phyloP scores from a whole-genome alignment of 108 stramenopile genomes.

The Aurantiochytrium sp. region DNA sequence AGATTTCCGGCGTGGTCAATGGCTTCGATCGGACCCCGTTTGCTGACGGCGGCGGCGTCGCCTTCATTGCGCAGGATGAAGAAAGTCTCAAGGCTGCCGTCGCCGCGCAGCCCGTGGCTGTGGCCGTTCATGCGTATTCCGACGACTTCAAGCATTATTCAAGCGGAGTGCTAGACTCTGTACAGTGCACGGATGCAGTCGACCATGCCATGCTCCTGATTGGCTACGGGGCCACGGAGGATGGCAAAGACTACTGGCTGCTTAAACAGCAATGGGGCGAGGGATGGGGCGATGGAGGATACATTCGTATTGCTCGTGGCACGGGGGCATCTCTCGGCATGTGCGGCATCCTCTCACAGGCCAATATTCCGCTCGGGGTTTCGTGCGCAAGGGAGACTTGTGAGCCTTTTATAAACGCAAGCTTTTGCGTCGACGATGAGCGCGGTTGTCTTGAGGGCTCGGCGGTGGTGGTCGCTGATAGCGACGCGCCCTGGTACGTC shows the following conservation, averaged over 20 bases:
- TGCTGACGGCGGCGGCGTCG: not conserved
- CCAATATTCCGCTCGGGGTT: not conserved
- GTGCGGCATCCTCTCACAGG: not conserved
- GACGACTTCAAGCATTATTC: slow-evolving; percentile 32
- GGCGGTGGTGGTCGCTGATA: not conserved
- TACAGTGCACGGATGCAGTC: slow-evolving; percentile 53
- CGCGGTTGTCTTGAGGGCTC: not conserved
- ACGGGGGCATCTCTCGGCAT: not conserved
- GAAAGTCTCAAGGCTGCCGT: slow-evolving; percentile 59
- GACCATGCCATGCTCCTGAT: slow-evolving; percentile 91
- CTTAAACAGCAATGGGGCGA: slow-evolving; percentile 77
- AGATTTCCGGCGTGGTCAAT: slow-evolving; percentile 57
- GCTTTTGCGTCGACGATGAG: not conserved
- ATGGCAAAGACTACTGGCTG: slow-evolving; percentile 64
- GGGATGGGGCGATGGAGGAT: slow-evolving; percentile 78
- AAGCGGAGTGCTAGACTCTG: slow-evolving; percentile 23
- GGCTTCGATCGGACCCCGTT: not conserved
- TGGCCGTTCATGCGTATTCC: slow-evolving; percentile 37
- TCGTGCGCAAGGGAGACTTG: not conserved
- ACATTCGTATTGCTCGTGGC: slow-evolving; percentile 58
- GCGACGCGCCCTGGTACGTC: not conserved
- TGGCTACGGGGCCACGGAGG: slow-evolving; percentile 72
- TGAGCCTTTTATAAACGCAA: not conserved
- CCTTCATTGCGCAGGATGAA: slow-evolving; percentile 37
- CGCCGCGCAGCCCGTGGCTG: slow-evolving; percentile 39